Conservation (phyloP, 1,139 yeast species). For the Debaryomycetaceae sp. region DNA sequence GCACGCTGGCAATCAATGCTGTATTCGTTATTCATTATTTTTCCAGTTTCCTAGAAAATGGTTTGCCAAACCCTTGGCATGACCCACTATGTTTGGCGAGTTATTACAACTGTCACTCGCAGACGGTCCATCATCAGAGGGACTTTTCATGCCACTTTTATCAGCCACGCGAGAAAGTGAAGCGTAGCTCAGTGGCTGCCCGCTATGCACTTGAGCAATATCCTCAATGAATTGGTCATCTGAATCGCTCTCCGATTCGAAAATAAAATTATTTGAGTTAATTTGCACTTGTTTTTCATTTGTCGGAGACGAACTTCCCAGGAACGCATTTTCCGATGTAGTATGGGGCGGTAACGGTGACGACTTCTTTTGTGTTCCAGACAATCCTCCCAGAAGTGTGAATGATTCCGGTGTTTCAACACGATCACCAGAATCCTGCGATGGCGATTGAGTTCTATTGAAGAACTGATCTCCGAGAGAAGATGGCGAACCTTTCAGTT, state of each 20-base stretch:
- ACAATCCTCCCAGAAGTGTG: conserved; percentile 12
- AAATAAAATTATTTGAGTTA: conserved; percentile 30
- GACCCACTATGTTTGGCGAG: conserved; percentile 24
- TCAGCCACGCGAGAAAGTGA: conserved; percentile 55
- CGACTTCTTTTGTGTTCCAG: conserved; percentile 32
- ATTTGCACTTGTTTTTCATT: conserved; percentile 9
- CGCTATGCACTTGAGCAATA: conserved; percentile 5
- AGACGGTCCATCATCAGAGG: conserved; percentile 20
- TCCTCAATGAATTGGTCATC: conserved; percentile 21
- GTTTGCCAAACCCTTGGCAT: conserved; percentile 40
- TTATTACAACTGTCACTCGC: conserved; percentile 2
- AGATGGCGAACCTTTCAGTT: conserved; percentile 8
- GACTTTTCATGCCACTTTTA: conserved; percentile 35
- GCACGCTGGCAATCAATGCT: conserved; percentile 1
- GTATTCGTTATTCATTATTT: conserved; percentile 12
- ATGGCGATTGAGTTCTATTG: conserved; percentile 5
- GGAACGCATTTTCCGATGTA: conserved; percentile 43
- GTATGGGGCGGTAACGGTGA: conserved; percentile 47
- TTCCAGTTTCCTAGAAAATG: conserved; percentile 36
- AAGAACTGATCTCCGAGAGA: conserved; percentile 20
- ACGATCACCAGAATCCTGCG: background rate
- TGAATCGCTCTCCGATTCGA: conserved; percentile 33
- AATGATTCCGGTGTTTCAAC: conserved; percentile 1
- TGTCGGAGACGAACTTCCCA: conserved; percentile 25
- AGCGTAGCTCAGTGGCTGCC: conserved; percentile 27